Base-by-base conservation (phyloP, 140 eudicot species). In the Cichorium intybus region DNA sequence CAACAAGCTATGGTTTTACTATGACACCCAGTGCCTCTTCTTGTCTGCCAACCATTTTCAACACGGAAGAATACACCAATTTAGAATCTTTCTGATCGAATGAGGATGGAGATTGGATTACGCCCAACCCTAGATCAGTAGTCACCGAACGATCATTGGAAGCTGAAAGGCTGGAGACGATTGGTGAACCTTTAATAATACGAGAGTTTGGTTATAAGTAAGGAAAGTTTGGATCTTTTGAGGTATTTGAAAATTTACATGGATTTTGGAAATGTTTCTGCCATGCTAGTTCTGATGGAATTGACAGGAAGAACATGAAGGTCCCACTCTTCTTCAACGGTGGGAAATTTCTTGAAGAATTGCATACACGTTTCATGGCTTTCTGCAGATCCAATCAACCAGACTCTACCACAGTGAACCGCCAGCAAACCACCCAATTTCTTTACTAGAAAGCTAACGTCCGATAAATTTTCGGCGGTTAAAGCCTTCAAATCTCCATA, bases 271-370 rank as follows among this genome's bases (percentile, higher is more conserved):
- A 66, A 77, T 22, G 86, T 56, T 37, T 85, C 95, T 56, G 76
- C 87, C 75, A 66, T 57, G 24, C 80, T 50, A 68, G 82, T 59
- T 60, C 79, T 65, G 23, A 64, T 50, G 7, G 89, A 82, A 52
- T 85, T 75, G 21, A 85, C 76, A 1, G 84, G 87, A 62, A 93
- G 81, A 80, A 81, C 63, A 56, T 85, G 94, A 55, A 88, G 65
- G 59, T 85, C 88, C 97, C 89, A 86, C 55, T 85, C 99, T 53
- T 83, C 80, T 60, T 88, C 97, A 70, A 82, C 64, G 28, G 73
- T 60, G 4, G 99, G 97, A 73, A 77, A 83, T 47, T 70, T 80
- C 26, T 77, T 81, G 50, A 88, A 80, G 63, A 93, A 62, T 31
- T 84, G 85, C 74, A 66, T 24, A 75, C 86, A 88, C 10, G 35